Conservation (phyloP, 2,329 filamentous ascomycete species). For the Coniochaeta sp. region DNA sequence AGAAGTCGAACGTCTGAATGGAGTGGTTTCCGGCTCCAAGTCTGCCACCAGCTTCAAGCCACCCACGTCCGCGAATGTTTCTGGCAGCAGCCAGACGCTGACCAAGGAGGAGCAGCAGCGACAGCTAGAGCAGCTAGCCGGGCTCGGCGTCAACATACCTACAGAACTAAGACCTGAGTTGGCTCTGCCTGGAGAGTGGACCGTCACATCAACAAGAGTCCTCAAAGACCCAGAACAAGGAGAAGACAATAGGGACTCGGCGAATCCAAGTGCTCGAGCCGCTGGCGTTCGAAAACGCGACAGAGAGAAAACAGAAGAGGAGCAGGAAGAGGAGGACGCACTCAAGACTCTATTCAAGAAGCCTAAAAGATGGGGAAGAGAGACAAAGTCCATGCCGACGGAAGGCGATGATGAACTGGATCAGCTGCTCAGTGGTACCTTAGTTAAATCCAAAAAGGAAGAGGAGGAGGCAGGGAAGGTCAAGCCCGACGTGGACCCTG, state of each 20-base stretch:
- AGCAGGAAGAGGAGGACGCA: constrained; percentile 53
- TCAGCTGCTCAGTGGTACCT: constrained; percentile 40
- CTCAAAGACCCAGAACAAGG: constrained; percentile 30
- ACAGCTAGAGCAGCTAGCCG: constrained; percentile 81
- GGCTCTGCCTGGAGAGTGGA: constrained; percentile 87
- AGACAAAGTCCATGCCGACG: constrained; percentile 38
- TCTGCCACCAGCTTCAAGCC: constrained; percentile 10
- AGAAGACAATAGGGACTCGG: constrained; percentile 21
- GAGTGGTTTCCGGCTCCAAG: constrained; percentile 50
- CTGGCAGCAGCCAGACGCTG: constrained; percentile 25
- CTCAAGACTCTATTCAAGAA: constrained; percentile 54
- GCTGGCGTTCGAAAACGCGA: constrained; percentile 57
- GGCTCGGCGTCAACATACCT: constrained; percentile 79
- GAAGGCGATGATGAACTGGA: constrained; percentile 53
- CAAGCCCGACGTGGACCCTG: constrained; percentile 18
- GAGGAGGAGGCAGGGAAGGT: constrained; percentile 16
- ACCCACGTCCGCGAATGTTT: constrained; percentile 1
- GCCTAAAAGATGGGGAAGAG: constrained; percentile 45
- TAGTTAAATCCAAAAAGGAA: constrained; percentile 19
- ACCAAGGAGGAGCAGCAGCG: constrained; percentile 64
- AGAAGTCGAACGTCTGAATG: constrained; percentile 81
- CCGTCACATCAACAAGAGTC: constrained; percentile 57
- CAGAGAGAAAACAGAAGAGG: constrained; percentile 47
- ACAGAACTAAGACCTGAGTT: constrained; percentile 70
- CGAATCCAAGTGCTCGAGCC: constrained; percentile 21